Evolutionary conservation across 352 stramenopile species (phyloP).

Genomic region (Pythium plurisporium): DNA sequence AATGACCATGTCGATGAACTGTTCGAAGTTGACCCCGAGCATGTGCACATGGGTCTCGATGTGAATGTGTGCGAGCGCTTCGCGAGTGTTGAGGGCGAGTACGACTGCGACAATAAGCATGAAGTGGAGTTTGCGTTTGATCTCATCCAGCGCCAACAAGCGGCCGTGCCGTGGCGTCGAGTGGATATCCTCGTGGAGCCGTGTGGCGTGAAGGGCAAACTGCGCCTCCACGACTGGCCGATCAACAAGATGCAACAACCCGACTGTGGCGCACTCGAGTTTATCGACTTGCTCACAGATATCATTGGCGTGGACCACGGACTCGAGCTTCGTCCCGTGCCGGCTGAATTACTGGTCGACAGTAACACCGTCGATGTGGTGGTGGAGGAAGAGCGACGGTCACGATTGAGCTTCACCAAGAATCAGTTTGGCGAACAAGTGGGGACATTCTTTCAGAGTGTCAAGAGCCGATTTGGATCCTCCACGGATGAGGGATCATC

Average conservation of each 20-base stretch:
- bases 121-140: constrained; percentile 69
- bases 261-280: constrained; percentile 59
- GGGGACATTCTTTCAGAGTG: constrained; percentile 24
- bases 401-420: constrained; percentile 19
- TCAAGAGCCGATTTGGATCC: constrained; percentile 8
- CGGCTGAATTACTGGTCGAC: neutral
- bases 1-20: constrained; percentile 43
- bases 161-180: constrained; percentile 49
- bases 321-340: constrained; percentile 23
- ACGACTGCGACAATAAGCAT: constrained; percentile 71
- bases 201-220: constrained; percentile 56
- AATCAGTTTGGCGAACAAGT: constrained; percentile 24
- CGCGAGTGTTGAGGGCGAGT: constrained; percentile 48
- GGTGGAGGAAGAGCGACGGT: constrained; percentile 16
- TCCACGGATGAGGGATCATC: neutral
- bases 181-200: constrained; percentile 67
- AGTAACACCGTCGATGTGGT: constrained; percentile 5
- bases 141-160: constrained; percentile 53
- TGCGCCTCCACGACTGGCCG: constrained; percentile 75
- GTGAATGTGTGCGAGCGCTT: constrained; percentile 31
- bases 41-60: constrained; percentile 37
- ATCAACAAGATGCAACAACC: constrained; percentile 73
- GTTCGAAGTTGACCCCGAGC: constrained; percentile 26
- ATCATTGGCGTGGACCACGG: constrained; percentile 60
- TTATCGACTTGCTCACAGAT: constrained; percentile 71